Evolutionary conservation across 164 flowering plant genomes (phyloP).

Genomic region (Liriodendron chinense): DNA sequence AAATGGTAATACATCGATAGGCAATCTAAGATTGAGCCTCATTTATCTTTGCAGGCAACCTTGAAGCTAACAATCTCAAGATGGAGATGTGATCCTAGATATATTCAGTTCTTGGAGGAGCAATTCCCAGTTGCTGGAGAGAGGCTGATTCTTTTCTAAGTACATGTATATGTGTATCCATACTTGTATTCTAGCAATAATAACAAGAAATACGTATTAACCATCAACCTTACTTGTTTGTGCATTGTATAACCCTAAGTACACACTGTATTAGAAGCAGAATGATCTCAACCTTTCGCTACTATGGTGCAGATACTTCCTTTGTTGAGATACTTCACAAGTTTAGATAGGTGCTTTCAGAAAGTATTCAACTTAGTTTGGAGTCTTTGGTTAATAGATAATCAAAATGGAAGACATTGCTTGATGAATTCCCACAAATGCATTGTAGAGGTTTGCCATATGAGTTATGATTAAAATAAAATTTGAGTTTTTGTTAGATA

Average conservation of each 20-base stretch:
- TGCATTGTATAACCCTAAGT: neutral
- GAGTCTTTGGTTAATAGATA: no score
- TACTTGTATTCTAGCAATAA: neutral
- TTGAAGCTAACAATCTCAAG: slow-evolving; percentile 32
- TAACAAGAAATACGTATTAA: neutral
- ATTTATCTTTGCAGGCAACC: slow-evolving; percentile 8
- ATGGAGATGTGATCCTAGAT: slow-evolving; percentile 40
- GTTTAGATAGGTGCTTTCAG: no score
- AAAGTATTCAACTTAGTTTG: no score
- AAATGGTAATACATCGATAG: neutral
- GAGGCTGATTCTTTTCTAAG: slow-evolving; percentile 6
- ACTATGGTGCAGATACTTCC: neutral
- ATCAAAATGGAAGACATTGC: no score
- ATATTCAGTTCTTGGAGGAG: slow-evolving; percentile 16
- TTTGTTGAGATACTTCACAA: no score
- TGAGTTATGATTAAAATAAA: no score
- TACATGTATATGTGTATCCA: slow-evolving; percentile 3
- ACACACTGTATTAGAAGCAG: neutral
- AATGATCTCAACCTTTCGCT: neutral
- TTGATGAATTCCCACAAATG: no score
- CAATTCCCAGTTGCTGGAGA: slow-evolving; percentile 9
- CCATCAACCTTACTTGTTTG: neutral
- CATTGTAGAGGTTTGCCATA: no score
- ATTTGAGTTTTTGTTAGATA: no score
- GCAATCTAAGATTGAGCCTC: neutral